A percentile compares a stretch with the other conserved stretches of the same genome.
phyloP scores from a whole-genome alignment of 2,329 filamentous ascomycete species.

The Diplodia sapinea region DNA sequence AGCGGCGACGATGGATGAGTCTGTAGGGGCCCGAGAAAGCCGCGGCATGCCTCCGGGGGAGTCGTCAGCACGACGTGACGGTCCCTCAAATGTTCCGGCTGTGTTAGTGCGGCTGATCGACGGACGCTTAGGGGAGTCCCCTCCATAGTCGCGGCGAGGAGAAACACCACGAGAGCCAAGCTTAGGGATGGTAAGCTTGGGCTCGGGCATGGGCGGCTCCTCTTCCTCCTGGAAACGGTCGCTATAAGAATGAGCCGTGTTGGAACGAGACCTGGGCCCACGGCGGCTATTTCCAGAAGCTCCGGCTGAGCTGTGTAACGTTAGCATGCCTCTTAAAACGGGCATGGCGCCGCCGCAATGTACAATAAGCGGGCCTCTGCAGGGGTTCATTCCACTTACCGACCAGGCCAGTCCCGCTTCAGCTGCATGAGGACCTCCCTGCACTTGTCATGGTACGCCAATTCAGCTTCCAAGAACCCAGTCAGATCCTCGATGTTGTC shows the following conservation, averaged over 20 bases:
- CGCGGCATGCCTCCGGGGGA: constrained; percentile 55
- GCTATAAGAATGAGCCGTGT: constrained; percentile 67
- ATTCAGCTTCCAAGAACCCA: constrained; percentile 83
- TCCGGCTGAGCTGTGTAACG: constrained; percentile 37
- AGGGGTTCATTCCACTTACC: constrained; percentile 50
- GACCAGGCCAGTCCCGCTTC: constrained; percentile 71
- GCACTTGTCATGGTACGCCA: constrained; percentile 90
- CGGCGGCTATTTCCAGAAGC: constrained; percentile 47
- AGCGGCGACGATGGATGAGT: constrained; percentile 57
- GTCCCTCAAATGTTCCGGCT: constrained; percentile 65
- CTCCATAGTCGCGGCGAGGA: constrained; percentile 37
- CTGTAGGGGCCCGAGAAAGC: constrained; percentile 61
- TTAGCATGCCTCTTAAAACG: constrained; percentile 34
- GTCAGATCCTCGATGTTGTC: constrained; percentile 82
- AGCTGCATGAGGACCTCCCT: constrained; percentile 77
- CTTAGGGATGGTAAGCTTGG: constrained; percentile 54
- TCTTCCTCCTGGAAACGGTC: constrained; percentile 64
- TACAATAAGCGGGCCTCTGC: constrained; percentile 34
- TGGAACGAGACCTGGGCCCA: constrained; percentile 62
- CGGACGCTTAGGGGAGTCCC: constrained; percentile 52
- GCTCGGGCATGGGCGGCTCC: constrained; percentile 58
- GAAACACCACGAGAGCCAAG: constrained; percentile 53
- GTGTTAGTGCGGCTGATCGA: constrained; percentile 49
- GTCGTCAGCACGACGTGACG: constrained; percentile 59
- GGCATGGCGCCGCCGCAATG: constrained; percentile 37